These are phyloP conservation scores for Eimeria acervulina DNA, from an alignment of 169 alveolate genomes.

Conservation along the genomic window DNA sequence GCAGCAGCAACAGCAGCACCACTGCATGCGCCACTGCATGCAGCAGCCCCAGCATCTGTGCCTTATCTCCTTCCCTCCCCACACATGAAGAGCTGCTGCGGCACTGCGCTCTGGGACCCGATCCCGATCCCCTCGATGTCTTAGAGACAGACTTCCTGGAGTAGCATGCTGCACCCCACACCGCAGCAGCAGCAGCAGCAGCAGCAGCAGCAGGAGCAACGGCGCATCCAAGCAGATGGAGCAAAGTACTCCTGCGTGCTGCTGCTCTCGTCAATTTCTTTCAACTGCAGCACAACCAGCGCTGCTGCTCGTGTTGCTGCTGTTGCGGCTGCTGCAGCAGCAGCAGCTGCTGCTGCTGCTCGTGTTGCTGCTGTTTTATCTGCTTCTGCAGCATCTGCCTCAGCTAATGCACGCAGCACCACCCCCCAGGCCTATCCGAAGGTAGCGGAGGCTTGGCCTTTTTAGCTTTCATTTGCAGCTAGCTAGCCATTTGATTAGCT, in stretches of 20 bases:
- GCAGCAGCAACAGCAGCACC: background rate
- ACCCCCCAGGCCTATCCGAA: background rate
- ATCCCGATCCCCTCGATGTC: background rate
- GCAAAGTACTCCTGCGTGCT: background rate
- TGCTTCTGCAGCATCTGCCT: background rate
- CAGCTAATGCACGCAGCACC: background rate
- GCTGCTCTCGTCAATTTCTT: background rate
- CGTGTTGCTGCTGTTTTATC: background rate
- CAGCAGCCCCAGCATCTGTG: background rate
- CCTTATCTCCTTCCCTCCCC: constrained; percentile 9
- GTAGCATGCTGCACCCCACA: background rate
- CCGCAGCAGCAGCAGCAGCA: constrained; percentile 14
- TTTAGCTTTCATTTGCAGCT: constrained; percentile 1
- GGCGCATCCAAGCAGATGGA: background rate
- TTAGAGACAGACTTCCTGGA: background rate
- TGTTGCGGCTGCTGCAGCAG: too few relatives aligned
- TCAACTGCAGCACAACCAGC: background rate
- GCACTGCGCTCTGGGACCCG: background rate
- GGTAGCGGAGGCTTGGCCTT: background rate
- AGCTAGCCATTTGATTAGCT: background rate
- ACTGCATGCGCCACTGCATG: constrained; percentile 11
- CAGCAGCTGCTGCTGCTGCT: too few relatives aligned
- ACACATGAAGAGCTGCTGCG: constrained; percentile 48
- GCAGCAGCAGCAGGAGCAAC: background rate
- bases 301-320: background rate